Evolutionary conservation across 2,329 filamentous ascomycete species (phyloP), one percentile per base, ranked within the genome.

Genomic region (Paraphoma sp.): DNA sequence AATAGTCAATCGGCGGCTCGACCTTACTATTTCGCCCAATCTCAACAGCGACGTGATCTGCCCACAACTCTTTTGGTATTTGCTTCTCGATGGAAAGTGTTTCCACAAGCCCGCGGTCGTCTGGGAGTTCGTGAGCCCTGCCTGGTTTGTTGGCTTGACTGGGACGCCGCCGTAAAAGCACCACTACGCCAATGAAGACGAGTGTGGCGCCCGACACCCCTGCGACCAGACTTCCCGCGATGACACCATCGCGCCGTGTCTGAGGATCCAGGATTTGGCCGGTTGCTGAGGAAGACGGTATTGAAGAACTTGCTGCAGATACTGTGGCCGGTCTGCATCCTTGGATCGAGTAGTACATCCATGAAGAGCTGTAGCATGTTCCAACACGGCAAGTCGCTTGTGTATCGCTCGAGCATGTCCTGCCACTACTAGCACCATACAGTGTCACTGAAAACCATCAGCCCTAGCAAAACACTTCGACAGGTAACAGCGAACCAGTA

Each of bases 331-430:
- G 50, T 4, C 60, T 38, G 44, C 69, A 72, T 2, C 60, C 56
- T 31, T 72, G 68, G 18, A 73, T 67, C 33, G 68, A 70, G 50
- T 69, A 73, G 36, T 70, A 71, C 7, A 57, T 51, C 68, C 68
- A 73, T 6, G 65, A 63, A 2, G 67, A 55, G 43, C 68, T 68
- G 50, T 72, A 73, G 53, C 70, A 73, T 9, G 51, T 60, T 4
- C 60, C 64, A 10, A 69, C 46, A 8, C 65, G 58, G 7, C 62
- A 68, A 2, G 69, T 54, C 10, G 64, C 60, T 14, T 64, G 59
- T 6, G 59, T 53, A 6, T 57, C 48, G 6, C 63, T 57, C 0
- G 68, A 70, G 36, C 68, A 70, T 6, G 58, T 29, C 7, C 56
- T 23, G 1, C 53, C 49, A 4, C 57, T 51, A 28, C 70, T 63